A percentile compares a stretch with the other conserved stretches of the same genome.
Conservation (phyloP, 2,329 filamentous ascomycete species). For the Hortaea sp. region DNA sequence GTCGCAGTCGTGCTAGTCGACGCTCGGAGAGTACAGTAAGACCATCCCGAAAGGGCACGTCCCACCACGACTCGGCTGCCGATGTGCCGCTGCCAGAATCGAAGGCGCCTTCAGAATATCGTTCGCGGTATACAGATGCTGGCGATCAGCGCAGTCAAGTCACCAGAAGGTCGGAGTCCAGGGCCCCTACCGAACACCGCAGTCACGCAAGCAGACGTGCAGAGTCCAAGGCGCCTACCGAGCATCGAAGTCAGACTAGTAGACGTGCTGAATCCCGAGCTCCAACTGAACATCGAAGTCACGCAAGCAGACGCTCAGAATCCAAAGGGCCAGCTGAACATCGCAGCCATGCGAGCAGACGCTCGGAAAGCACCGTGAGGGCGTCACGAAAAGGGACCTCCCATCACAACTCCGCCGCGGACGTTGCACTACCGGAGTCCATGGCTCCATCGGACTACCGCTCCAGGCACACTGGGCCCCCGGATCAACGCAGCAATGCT, state of each 20-base stretch:
- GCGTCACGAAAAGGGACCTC: neutral
- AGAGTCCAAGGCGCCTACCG: too few species aligned
- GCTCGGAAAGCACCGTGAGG: neutral
- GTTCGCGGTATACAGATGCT: neutral
- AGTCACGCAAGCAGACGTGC: too few species aligned
- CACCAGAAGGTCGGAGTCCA: too few species aligned
- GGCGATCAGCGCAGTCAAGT: neutral
- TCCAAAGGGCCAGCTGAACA: too few species aligned
- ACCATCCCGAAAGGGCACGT: slow-evolving; percentile 6
- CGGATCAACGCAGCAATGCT: neutral
- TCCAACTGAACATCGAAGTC: too few species aligned
- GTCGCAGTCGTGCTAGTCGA: neutral
- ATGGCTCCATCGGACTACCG: neutral
- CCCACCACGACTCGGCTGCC: slow-evolving; percentile 5
- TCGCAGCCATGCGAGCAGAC: neutral
- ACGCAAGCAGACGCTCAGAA: too few species aligned
- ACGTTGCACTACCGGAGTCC: neutral
- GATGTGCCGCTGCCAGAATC: slow-evolving; percentile 9
- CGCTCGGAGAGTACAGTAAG: slow-evolving; percentile 19
- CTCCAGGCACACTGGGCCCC: neutral
- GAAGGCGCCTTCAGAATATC: slow-evolving; percentile 5
- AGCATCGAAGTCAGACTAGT: too few species aligned
- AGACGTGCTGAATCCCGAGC: too few species aligned
- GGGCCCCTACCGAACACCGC: too few species aligned
- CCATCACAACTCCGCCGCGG: neutral